Base-by-base conservation (phyloP, 2,329 filamentous ascomycete species). In the Colletotrichum neosansevieriae region DNA sequence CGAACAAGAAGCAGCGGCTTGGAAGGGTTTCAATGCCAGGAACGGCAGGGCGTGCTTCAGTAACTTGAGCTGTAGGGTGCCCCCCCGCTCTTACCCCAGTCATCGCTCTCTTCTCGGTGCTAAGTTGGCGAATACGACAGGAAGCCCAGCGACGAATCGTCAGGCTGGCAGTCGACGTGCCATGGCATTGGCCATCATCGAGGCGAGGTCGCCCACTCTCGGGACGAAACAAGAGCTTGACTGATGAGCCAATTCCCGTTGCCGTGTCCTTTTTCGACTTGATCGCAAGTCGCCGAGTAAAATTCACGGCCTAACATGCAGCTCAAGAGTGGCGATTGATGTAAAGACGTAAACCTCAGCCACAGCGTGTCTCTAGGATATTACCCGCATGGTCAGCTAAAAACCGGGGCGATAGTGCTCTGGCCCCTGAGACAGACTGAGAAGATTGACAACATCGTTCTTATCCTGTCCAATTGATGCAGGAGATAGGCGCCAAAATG, bases 81-180 rank as follows among this genome's bases (percentile, higher is more conserved):
- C 44, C 59, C 59, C 29, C 59, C 51, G 44, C 51, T 44, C 24
- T 32, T 29, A 58, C 53, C 50, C 45, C 45, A 42, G 60, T 57
- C 29, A 17, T 38, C 59, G 64, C 64, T 63, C 44, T 57, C 45
- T 67, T 32, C 36, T 67, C 59, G 64, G 64, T 45, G 44, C 42
- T 45, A 58, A 24, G n/a, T 38, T n/a, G 21, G 45, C 45, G n/a
- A 67, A 51, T 51, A 29, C 13, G 15, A 44, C 34, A 29, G 12
- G n/a, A 24, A 40, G 45, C 1, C 34, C n/a, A 29, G 36, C 19
- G 50, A 42, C 7, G 15, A 50, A 7, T 29, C n/a, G 45, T 54
- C 34, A 56, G 50, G 10, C 49, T 24, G n/a, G 21, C 44, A 36
- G 34, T 50, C 17, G 32, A 45, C 24, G 10, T 17, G 17, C 15